These are phyloP conservation scores for Alternaria incomplexa DNA, from an alignment of 2,329 filamentous ascomycete species.

Conservation along the genomic window DNA sequence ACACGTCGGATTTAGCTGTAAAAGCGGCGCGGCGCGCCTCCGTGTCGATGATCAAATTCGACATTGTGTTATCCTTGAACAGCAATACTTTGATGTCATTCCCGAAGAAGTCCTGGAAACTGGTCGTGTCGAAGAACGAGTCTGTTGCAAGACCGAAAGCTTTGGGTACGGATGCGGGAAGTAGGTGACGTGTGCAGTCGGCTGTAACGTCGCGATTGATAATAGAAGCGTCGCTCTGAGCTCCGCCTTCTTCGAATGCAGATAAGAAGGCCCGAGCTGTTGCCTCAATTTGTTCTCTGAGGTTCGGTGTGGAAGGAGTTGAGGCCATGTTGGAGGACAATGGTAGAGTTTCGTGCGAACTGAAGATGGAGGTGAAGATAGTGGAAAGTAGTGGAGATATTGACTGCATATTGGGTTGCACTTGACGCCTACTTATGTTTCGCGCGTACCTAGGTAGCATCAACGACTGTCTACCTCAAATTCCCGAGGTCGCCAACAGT, in stretches of 20 bases:
- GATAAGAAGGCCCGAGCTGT: constrained; percentile 6
- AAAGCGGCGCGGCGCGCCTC: constrained; percentile 2
- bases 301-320: background rate
- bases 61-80: constrained; percentile 6
- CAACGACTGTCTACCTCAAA: background rate
- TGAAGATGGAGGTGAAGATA: background rate
- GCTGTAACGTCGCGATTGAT: constrained; percentile 9
- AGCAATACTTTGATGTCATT: constrained; percentile 5
- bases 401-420: background rate
- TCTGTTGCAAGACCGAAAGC: background rate
- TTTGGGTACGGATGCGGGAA: background rate
- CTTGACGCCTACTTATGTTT: background rate
- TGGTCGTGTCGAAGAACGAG: background rate
- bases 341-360: background rate
- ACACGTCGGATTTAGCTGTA: constrained; percentile 1
- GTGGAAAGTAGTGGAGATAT: background rate
- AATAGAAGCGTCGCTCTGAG: constrained; percentile 1
- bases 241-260: constrained; percentile 1
- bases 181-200: constrained; percentile 3
- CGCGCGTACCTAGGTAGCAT: background rate
- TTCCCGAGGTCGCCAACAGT: background rate
- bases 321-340: background rate
- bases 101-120: background rate
- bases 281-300: background rate
- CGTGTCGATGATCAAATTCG: constrained; percentile 5